Conservation (phyloP, 2,329 filamentous ascomycete species). For the Leptographium lundbergii region DNA sequence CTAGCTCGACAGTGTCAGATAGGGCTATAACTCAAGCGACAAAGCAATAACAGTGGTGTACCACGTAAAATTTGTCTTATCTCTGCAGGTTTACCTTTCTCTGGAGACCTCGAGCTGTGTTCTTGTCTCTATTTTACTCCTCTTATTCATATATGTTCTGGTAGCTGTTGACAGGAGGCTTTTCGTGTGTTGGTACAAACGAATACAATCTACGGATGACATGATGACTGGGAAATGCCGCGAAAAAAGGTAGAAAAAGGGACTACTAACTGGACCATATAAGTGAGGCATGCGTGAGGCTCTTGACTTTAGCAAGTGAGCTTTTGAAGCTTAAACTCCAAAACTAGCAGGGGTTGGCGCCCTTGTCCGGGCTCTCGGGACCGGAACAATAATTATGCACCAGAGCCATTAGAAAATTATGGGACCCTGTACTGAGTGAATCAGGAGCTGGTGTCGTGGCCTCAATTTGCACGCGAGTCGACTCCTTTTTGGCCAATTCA, state of each 20-base stretch:
- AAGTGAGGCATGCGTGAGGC: not conserved
- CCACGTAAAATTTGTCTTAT: no score
- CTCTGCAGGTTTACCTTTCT: no score
- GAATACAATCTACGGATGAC: not conserved
- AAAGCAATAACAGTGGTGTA: no score
- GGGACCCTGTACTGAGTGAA: not conserved
- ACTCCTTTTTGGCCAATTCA: conserved; percentile 2
- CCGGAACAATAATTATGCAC: not conserved
- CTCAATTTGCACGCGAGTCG: conserved; percentile 9
- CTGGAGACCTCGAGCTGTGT: no score
- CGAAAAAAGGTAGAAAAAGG: not conserved
- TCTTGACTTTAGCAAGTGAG: not conserved
- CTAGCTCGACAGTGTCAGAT: not conserved
- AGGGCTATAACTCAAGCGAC: no score
- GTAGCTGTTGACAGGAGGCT: not conserved
- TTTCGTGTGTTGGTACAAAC: not conserved
- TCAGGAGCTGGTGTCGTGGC: conserved; percentile 5
- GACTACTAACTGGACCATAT: no score
- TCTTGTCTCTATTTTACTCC: not conserved
- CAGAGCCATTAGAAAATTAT: not conserved
- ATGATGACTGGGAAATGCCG: not conserved
- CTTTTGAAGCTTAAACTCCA: not conserved
- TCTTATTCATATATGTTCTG: not conserved
- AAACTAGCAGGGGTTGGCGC: not conserved
- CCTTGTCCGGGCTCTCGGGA: not conserved